Evolutionary conservation across 2,329 filamentous ascomycete species (phyloP).

Genomic region (Aspergillus aculeatinus): DNA sequence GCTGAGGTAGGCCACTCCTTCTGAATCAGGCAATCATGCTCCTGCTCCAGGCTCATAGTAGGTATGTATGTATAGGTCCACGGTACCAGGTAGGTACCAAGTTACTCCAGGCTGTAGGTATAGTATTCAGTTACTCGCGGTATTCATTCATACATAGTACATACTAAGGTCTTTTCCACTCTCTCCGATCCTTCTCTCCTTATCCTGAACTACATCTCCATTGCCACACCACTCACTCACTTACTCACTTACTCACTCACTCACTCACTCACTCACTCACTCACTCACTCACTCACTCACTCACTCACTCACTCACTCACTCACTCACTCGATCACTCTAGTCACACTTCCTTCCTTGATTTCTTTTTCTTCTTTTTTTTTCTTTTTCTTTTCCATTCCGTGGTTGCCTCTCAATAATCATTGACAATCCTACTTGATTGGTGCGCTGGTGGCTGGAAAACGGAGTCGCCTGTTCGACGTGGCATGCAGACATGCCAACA

Average conservation of each 20-base stretch:
- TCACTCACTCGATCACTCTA: too few species aligned
- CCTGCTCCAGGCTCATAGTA: not conserved
- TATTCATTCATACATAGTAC: too few species aligned
- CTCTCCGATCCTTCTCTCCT: not conserved
- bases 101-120: too few species aligned
- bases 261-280: too few species aligned
- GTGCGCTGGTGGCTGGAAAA: conserved; percentile 15
- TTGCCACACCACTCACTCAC: not conserved
- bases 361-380: not conserved
- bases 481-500: conserved; percentile 23
- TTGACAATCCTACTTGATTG: conserved; percentile 8
- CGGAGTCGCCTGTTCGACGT: conserved; percentile 22
- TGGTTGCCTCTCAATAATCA: not conserved
- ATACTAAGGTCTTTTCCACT: not conserved
- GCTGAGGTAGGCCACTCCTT: too few species aligned
- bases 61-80: too few species aligned
- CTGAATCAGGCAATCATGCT: too few species aligned
- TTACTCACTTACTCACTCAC: too few species aligned
- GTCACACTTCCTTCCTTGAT: not conserved
- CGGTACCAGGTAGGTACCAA: too few species aligned
- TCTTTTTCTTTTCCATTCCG: not conserved
- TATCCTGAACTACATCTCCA: not conserved
- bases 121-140: too few species aligned
- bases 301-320: too few species aligned
- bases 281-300: not conserved